Evolutionary conservation across 305 asterid species (phyloP), one percentile per base, ranked within the genome.

Genomic region (Euphrasia arctica): DNA sequence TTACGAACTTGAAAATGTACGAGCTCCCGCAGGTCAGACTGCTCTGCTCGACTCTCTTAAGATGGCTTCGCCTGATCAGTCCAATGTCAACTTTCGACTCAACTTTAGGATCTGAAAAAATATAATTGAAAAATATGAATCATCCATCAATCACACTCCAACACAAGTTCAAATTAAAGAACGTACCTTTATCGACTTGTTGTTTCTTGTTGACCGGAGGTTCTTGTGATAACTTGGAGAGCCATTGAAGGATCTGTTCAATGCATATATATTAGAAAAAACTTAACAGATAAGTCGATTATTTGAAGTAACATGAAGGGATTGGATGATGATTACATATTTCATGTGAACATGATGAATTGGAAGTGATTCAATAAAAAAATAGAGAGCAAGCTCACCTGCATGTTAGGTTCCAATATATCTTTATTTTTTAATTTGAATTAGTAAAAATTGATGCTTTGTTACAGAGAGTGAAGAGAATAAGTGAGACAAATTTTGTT

Each of bases 171-270:
- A 18, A 18, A 54, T 54, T 0, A 10, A 12, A 9, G 1, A 5
- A 60, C 67, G 55, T 39, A 82, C 85, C 82, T 58, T 62, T 68
- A 62, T 51, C 57, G 29, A 28, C 72, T 1, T 18, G 22, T 55
- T 69, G 65, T 36, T 75, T 72, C 70, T 45, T 42, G 69, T n/a
- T 11, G 45, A 39, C 0, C 58, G 76, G 80, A 67, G 74, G 73
- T 45, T 79, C 82, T 58, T 72, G 71, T 29, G 79, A 47, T 34
- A 70, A 28, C 64, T 77, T 84, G 68, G 74, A 66, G 15, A 84
- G 78, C 79, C 86, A 77, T 29, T 74, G 78, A 58, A 82, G 74
- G 74, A 81, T 70, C 93, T 83, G 84, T 64, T 31, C 68, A 65
- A 72, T 15, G 63, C 28, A 36, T 22, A 49, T 13, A 31, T 47